Evolutionary conservation across 805 yeast species (phyloP).

Genomic region (Lipomyces chichibuensis): DNA sequence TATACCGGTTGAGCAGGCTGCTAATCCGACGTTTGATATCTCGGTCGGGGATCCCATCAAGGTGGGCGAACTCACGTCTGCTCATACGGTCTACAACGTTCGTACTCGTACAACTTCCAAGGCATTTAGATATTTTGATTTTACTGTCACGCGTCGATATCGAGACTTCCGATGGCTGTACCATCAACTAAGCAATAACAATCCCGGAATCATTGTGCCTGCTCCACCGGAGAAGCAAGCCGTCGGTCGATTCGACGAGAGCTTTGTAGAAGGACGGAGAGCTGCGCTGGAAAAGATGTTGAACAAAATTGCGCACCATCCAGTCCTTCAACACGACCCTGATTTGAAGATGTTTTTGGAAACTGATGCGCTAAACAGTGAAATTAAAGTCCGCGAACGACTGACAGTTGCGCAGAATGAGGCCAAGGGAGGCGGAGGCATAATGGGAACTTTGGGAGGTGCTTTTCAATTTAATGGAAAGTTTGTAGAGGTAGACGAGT

Average conservation of each 20-base stretch:
- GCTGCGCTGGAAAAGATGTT: conserved; percentile 86
- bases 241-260: conserved; percentile 87
- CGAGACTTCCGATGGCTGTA: conserved; percentile 94
- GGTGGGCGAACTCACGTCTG: conserved; percentile 85
- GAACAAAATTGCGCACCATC: conserved; percentile 62
- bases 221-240: conserved; percentile 96
- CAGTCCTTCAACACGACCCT: conserved; percentile 63
- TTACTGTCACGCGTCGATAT: conserved; percentile 78
- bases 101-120: conserved; percentile 59
- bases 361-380: conserved; percentile 67
- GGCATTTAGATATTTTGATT: conserved; percentile 47
- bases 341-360: conserved; percentile 80
- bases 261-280: conserved; percentile 84
- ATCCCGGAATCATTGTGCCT: conserved; percentile 89
- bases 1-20: conserved; percentile 30
- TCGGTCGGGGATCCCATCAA: conserved; percentile 87
- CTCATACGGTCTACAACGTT: conserved; percentile 86
- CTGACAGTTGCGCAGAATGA: conserved; percentile 53
- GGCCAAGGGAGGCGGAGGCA: conserved; percentile 41
- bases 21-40: conserved; percentile 54
- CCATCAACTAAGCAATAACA: conserved; percentile 79
- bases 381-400: conserved; percentile 70
- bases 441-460: conserved; percentile 50
- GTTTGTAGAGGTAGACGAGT: conserved; percentile 76
- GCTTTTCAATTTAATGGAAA: conserved; percentile 66